Evolutionary conservation across 176 grass and related monocot genomes (phyloP), one percentile per base, ranked within the genome.

Genomic region (Oryza longistaminata): DNA sequence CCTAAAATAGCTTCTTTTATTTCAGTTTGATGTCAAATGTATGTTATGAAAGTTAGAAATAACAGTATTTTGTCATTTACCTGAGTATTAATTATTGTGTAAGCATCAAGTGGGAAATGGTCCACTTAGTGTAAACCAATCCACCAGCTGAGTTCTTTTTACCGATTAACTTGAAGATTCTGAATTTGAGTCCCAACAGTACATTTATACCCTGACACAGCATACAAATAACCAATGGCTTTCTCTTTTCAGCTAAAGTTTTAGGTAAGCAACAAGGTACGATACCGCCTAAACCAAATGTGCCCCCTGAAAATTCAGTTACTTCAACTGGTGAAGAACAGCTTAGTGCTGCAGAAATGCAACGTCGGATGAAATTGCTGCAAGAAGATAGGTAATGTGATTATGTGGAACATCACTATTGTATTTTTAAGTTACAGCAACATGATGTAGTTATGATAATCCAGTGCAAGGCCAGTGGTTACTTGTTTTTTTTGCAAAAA

Each of bases 301-400:
- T 81, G 5, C 67, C 73, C 64, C 85, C 75, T 88, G 96, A 93
- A 66, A 95, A 88, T 81, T 66, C 89, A 68, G 79, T 66, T 80
- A 75, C 72, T 58, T 81, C 92, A 82, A 42, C 73, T 85, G 71
- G 78, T 82, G 21, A 75, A 68, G 93, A 98, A 78, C 96, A 98
- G 74, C 91, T 98, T 22, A 95, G 91, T 80, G 64, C 83, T 61
- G 85, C 55, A 25, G 96, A 98, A 85, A 93, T 98, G 80, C 85
- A 88, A 52, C 81, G 52, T 5, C 90, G 96, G 42, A 92, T 98
- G 81, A 98, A 98, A 87, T 88, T 98, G 46, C 91, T 98, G 82
- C 69, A 89, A 83, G 95, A 98, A 81, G 93, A 98, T 74, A 93
- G 96, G 96, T 95, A 93, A 85, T 82, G 14, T 37, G 17, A 89